Percentiles rank a stretch among this genome's conserved stretches.
phyloP scores from a whole-genome alignment of 1,284 basidiomycete species.

The Apiotrichum gamsii region DNA sequence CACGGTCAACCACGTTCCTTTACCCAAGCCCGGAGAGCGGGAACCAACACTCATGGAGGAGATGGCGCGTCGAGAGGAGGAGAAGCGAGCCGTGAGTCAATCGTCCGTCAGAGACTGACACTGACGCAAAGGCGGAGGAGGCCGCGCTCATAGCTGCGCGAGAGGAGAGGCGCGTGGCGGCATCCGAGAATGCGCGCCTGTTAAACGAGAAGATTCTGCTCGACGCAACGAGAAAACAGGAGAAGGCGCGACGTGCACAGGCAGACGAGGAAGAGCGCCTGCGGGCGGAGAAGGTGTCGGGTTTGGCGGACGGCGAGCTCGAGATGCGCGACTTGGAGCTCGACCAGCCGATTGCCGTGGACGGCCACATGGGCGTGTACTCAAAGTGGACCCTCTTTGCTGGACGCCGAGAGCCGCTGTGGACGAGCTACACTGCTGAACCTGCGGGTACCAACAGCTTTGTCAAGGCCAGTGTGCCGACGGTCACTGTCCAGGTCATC shows the following conservation, averaged over 20 bases:
- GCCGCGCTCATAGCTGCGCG: slow-evolving; percentile 25
- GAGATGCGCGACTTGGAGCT: slow-evolving; percentile 34
- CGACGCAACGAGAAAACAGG: slow-evolving; percentile 34
- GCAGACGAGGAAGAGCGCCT: slow-evolving; percentile 14
- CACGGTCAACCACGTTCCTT: slow-evolving; percentile 36
- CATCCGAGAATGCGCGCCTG: slow-evolving; percentile 30
- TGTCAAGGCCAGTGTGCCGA: slow-evolving; percentile 49
- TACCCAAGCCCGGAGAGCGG: slow-evolving; percentile 32
- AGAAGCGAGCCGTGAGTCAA: slow-evolving; percentile 36
- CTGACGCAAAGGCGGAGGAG: slow-evolving; percentile 25
- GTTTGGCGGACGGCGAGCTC: slow-evolving; percentile 36
- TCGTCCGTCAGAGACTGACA: too few species aligned
- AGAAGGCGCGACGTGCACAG: slow-evolving; percentile 13
- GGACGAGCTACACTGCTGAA: slow-evolving; percentile 45
- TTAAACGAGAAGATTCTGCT: slow-evolving; percentile 39
- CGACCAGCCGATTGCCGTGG: slow-evolving; percentile 28
- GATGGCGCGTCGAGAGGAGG: slow-evolving; percentile 44
- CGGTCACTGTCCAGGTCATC: slow-evolving; percentile 38
- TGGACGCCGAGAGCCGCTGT: slow-evolving; percentile 35
- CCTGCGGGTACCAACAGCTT: slow-evolving; percentile 47
- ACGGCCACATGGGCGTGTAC: slow-evolving; percentile 34
- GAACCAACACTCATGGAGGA: slow-evolving; percentile 45
- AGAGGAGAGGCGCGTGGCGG: slow-evolving; percentile 24
- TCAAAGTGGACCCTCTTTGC: slow-evolving; percentile 39
- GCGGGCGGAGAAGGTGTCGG: slow-evolving; percentile 26